phyloP scores from a whole-genome alignment of 257 asterid species.

The Scutellaria baicalensis region DNA sequence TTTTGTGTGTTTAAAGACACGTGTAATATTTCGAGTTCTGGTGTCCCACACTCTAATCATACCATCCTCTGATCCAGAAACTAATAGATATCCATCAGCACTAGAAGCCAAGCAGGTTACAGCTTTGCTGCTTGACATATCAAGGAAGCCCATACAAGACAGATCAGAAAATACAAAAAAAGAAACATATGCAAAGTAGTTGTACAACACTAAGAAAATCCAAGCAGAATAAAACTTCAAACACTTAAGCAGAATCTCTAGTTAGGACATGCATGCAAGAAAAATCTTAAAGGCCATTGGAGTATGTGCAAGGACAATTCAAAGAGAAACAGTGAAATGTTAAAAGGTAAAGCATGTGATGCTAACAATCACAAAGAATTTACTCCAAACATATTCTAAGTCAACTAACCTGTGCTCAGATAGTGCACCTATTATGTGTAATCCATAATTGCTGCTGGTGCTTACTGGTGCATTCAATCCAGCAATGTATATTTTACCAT shows the following conservation, averaged over 20 bases:
- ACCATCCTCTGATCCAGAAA: conserved; percentile 94
- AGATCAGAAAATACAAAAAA: neutral
- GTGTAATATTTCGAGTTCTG: conserved; percentile 51
- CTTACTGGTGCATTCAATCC: conserved; percentile 53
- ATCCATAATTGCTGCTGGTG: conserved; percentile 46
- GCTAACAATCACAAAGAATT: conserved; percentile 7
- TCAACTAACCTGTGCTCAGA: conserved; percentile 69
- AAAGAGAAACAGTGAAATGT: neutral
- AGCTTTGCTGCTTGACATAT: conserved; percentile 63
- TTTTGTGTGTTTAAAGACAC: conserved; percentile 62
- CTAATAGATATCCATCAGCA: conserved; percentile 58
- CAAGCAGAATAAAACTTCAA: neutral
- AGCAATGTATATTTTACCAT: conserved; percentile 82
- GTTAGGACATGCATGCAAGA: neutral
- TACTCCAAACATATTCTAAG: neutral
- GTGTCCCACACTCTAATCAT: conserved; percentile 88
- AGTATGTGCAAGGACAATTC: neutral
- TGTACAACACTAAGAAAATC: neutral
- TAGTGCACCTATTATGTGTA: conserved; percentile 56
- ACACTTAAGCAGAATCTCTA: neutral
- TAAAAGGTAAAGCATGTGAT: neutral
- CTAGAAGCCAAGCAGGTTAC: conserved; percentile 80
- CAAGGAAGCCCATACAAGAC: conserved; percentile 14
- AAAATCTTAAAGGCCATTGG: neutral
- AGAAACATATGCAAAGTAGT: neutral